Conservation (phyloP, 2,329 filamentous ascomycete species). For the Cordyceps javanica region DNA sequence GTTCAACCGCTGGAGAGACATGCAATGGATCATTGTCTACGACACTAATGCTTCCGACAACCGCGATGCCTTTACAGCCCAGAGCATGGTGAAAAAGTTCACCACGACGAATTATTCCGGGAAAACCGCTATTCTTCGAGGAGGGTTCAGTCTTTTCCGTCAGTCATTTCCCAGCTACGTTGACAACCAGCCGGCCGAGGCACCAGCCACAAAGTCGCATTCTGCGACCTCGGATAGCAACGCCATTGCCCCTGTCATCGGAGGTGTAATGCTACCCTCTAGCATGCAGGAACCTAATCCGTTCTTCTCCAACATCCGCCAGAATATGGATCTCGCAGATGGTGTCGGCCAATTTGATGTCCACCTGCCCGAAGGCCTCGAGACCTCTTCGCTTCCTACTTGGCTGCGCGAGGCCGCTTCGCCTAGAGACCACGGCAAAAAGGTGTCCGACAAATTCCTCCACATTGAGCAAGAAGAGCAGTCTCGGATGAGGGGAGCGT, state of each 20-base stretch:
- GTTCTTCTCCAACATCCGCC: slow-evolving; percentile 93
- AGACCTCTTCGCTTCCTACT: slow-evolving; percentile 52
- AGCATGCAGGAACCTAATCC: slow-evolving; percentile 68
- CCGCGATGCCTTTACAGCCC: slow-evolving; percentile 72
- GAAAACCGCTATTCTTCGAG: slow-evolving; percentile 66
- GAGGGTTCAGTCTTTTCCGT: slow-evolving; percentile 74
- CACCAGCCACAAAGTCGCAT: slow-evolving; percentile 29
- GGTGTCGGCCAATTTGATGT: slow-evolving; percentile 81
- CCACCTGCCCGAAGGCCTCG: slow-evolving; percentile 38
- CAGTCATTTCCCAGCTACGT: slow-evolving; percentile 59
- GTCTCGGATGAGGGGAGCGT: slow-evolving; percentile 82
- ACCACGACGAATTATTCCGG: slow-evolving; percentile 75
- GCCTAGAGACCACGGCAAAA: slow-evolving; percentile 65
- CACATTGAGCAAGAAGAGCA: slow-evolving; percentile 80
- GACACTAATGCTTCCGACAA: slow-evolving; percentile 70
- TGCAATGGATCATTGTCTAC: slow-evolving; percentile 78
- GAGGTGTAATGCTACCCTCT: slow-evolving; percentile 76
- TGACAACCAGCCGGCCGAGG: slow-evolving; percentile 42
- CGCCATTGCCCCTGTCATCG: slow-evolving; percentile 65
- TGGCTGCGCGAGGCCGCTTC: slow-evolving; percentile 72
- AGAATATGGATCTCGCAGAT: slow-evolving; percentile 91
- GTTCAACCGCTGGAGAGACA: slow-evolving; percentile 71
- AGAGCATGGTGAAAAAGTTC: slow-evolving; percentile 93
- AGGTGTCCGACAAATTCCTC: slow-evolving; percentile 76
- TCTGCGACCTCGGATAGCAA: slow-evolving; percentile 30